Conservation (phyloP, 345 rosid species). For the Euphorbia pulcherrima region DNA sequence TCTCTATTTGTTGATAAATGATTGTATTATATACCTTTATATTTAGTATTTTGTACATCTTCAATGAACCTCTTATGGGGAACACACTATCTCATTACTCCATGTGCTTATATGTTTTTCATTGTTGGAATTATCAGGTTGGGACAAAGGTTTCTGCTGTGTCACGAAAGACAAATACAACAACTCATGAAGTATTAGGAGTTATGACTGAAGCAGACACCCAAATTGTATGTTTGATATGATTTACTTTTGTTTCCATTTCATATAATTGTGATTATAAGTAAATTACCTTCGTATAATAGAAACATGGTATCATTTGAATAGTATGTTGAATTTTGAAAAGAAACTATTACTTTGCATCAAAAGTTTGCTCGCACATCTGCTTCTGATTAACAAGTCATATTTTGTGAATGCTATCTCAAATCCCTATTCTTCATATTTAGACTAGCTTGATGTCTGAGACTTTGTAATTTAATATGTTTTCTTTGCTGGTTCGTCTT, state of each 20-base stretch:
- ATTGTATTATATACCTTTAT: not conserved
- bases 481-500: not conserved
- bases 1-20: not conserved
- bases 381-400: not conserved
- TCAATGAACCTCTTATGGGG: not conserved
- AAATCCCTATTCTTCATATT: not conserved
- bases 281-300: not conserved
- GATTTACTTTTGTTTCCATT: constrained; percentile 2
- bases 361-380: not conserved
- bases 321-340: not conserved
- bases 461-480: not conserved
- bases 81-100: constrained; percentile 2
- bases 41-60: not conserved
- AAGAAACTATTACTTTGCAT: not conserved
- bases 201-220: constrained; percentile 76
- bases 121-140: constrained; percentile 40
- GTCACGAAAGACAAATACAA: constrained; percentile 93
- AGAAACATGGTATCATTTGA: not conserved
- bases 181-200: constrained; percentile 89
- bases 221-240: constrained; percentile 59
- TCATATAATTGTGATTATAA: constrained; percentile 1
- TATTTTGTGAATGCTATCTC: not conserved
- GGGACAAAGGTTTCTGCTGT: constrained; percentile 94
- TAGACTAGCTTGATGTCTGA: constrained; percentile 2
- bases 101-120: not conserved